Conservation (phyloP, 495 filamentous ascomycete species). For the Geopyxis carbonaria region DNA sequence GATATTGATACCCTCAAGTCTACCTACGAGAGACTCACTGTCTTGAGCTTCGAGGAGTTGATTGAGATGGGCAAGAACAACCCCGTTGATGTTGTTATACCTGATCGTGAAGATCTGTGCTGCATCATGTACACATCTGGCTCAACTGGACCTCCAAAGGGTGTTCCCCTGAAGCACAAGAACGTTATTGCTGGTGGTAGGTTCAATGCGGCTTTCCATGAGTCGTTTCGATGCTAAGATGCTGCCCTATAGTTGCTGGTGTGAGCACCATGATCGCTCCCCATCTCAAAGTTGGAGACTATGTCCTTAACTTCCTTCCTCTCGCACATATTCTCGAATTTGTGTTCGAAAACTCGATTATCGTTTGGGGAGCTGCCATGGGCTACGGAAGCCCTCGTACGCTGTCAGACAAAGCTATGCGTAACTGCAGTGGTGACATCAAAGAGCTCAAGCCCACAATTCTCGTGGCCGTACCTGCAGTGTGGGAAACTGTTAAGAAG, state of each 20-base stretch:
- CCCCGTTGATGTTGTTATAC: constrained; percentile 62
- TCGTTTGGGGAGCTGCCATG: constrained; percentile 94
- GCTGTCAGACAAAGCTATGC: constrained; percentile 72
- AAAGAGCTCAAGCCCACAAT: constrained; percentile 82
- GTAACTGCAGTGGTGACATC: constrained; percentile 92
- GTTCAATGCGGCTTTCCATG: constrained; percentile 13
- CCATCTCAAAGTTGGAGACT: constrained; percentile 74
- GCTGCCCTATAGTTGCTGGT: constrained; percentile 48
- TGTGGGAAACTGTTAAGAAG: constrained; percentile 98
- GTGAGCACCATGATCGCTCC: constrained; percentile 69
- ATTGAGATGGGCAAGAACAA: constrained; percentile 68
- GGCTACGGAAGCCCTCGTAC: constrained; percentile 93
- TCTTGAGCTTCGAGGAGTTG: constrained; percentile 75
- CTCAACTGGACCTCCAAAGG: constrained; percentile 92
- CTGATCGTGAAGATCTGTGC: constrained; percentile 70
- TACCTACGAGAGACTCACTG: constrained; percentile 47
- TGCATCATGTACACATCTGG: constrained; percentile 99
- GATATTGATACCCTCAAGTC: constrained; percentile 67
- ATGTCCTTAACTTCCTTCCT: constrained; percentile 78
- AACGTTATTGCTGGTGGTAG: constrained; percentile 76
- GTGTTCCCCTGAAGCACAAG: constrained; percentile 76
- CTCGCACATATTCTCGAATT: constrained; percentile 93
- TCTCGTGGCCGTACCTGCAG: constrained; percentile 85
- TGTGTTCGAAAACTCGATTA: constrained; percentile 82
- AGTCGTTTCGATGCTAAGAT: background rate